Conservation (phyloP, 805 yeast genomes). For the Yarrowia phangngaensis region DNA sequence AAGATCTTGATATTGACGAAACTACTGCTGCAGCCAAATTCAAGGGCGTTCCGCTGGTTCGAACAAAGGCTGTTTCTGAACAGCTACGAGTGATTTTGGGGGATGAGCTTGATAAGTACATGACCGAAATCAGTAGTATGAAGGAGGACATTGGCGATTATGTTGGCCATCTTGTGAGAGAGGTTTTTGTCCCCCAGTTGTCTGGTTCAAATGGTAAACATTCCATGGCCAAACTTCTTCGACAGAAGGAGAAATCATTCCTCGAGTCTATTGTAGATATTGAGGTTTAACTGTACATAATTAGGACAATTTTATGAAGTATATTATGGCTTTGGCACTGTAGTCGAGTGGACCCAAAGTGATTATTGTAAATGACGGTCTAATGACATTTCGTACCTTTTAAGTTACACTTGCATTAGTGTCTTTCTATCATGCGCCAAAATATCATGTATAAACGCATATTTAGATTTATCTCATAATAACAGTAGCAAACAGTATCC, state of each 20-base stretch:
- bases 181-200: slow-evolving; percentile 12
- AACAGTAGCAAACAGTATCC: too few relatives aligned
- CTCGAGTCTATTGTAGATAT: slow-evolving; percentile 17
- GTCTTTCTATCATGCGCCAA: too few relatives aligned
- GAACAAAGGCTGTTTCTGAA: slow-evolving; percentile 1
- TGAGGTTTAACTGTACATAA: slow-evolving; percentile 8
- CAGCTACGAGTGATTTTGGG: slow-evolving; percentile 11
- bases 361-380: too few relatives aligned
- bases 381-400: too few relatives aligned
- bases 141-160: slow-evolving; percentile 24
- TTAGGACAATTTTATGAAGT: too few relatives aligned
- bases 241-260: slow-evolving; percentile 10
- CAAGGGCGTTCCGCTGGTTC: background rate
- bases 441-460: too few relatives aligned
- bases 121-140: slow-evolving; percentile 19
- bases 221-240: slow-evolving; percentile 13
- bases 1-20: slow-evolving; percentile 18
- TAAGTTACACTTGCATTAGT: too few relatives aligned
- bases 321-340: too few relatives aligned
- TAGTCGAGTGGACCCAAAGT: too few relatives aligned
- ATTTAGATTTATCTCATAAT: too few relatives aligned
- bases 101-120: slow-evolving; percentile 19
- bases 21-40: slow-evolving; percentile 11
- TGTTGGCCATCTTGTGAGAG: slow-evolving; percentile 21
- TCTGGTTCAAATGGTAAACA: slow-evolving; percentile 6